These are phyloP conservation scores for Podaxis sp. DNA, from an alignment of 768 basidiomycete species.

Conservation along the genomic window DNA sequence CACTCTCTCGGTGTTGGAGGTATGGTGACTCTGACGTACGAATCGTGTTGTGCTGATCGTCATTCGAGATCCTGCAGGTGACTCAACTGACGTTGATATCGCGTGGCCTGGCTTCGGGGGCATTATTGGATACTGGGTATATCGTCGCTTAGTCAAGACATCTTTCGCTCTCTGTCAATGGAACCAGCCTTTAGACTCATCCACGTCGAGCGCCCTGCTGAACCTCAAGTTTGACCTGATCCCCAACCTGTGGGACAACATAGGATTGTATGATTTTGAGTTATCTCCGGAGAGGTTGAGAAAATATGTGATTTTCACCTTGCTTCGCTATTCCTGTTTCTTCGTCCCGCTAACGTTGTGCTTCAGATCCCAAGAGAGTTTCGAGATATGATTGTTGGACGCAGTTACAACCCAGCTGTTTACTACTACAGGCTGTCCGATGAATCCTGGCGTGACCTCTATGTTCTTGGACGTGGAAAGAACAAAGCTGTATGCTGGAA, in stretches of 20 bases:
- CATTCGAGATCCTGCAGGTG: too few relatives aligned
- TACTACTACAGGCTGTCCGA: not conserved
- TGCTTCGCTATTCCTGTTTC: not conserved
- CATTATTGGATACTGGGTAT: not conserved
- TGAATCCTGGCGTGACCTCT: not conserved
- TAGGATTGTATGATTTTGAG: not conserved
- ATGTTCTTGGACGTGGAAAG: not conserved
- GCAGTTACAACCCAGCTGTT: not conserved
- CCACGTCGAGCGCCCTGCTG: not conserved
- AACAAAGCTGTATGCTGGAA: not conserved
- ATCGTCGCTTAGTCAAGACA: not conserved
- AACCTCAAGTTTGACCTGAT: not conserved
- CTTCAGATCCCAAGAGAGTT: not conserved
- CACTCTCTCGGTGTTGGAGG: not conserved
- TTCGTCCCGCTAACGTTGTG: not conserved
- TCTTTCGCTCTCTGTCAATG: not conserved
- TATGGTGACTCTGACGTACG: not conserved
- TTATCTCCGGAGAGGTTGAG: not conserved
- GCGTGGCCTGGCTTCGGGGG: not conserved
- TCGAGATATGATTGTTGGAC: not conserved
- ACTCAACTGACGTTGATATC: not conserved
- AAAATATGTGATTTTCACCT: not conserved
- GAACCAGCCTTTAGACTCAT: not conserved
- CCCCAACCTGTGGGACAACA: not conserved
- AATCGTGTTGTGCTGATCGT: not conserved